These are phyloP conservation scores for Gigaspora rosea DNA, from an alignment of 192 early-diverging fungal species.

Conservation along the genomic window DNA sequence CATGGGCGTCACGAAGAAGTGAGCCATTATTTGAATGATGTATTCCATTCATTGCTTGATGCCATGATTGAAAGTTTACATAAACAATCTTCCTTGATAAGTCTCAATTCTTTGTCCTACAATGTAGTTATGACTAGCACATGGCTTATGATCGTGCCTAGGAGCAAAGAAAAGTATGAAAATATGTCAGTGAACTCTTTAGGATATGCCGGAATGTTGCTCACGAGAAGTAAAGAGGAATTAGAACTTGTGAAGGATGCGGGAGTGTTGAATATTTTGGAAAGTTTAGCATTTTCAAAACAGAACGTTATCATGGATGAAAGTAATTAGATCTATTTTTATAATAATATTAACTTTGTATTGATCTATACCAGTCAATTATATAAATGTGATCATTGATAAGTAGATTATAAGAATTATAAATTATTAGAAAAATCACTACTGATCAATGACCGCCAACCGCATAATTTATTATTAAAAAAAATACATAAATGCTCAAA, in stretches of 20 bases:
- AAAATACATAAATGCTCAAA: no score
- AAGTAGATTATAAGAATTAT: no score
- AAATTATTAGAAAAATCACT: no score
- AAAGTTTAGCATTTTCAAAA: conserved; percentile 38
- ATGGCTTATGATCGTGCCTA: conserved; percentile 59
- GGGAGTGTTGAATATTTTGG: conserved; percentile 36
- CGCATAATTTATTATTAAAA: no score
- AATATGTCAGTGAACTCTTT: conserved; percentile 51
- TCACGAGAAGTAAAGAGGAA: conserved; percentile 47
- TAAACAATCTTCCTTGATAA: conserved; percentile 3
- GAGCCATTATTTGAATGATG: conserved; percentile 48
- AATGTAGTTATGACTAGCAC: conserved; percentile 56
- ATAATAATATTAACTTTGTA: no score
- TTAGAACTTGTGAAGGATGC: conserved; percentile 37
- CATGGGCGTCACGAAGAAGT: conserved; percentile 38
- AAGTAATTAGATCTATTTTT: no score
- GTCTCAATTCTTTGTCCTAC: conserved; percentile 39
- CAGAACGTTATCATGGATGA: no score
- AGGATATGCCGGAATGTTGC: conserved; percentile 53
- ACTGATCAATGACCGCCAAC: no score
- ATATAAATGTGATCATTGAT: no score
- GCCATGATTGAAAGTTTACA: conserved; percentile 49
- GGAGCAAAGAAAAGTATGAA: conserved; percentile 10
- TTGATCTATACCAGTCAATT: no score
- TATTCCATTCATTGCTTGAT: conserved; percentile 53